Evolutionary conservation across 352 stramenopile species (phyloP).

Genomic region (Globisporangium paddicum): DNA sequence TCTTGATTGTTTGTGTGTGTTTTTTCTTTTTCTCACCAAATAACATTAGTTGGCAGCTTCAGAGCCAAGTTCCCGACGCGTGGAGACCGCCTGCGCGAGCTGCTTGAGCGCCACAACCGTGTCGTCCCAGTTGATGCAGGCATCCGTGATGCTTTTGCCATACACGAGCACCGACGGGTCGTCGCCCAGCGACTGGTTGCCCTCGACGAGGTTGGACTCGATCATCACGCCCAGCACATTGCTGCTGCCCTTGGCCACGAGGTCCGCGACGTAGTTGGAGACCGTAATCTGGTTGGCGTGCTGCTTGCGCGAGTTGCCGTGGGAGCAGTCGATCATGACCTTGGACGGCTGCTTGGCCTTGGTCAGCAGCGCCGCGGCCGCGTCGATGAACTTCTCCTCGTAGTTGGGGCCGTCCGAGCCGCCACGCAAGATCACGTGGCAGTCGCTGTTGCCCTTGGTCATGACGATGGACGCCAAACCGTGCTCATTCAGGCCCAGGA

Average conservation of each 20-base stretch:
- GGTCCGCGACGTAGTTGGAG: conserved; percentile 50
- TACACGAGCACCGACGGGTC: conserved; percentile 78
- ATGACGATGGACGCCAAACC: conserved; percentile 85
- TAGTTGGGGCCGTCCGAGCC: conserved; percentile 85
- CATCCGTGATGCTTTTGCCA: conserved; percentile 88
- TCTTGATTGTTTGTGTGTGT: background rate
- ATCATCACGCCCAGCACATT: conserved; percentile 86
- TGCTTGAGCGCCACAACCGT: conserved; percentile 59
- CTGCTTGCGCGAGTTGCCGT: conserved; percentile 89
- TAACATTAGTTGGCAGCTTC: background rate
- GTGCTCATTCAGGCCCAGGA: conserved; percentile 85
- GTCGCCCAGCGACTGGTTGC: conserved; percentile 67
- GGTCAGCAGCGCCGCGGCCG: conserved; percentile 70
- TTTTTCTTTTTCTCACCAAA: background rate
- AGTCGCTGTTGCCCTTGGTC: conserved; percentile 84
- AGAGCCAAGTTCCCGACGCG: conserved; percentile 22
- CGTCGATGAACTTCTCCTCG: conserved; percentile 75
- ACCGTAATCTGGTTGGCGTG: conserved; percentile 85
- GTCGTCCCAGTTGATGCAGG: conserved; percentile 85
- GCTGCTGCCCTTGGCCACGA: conserved; percentile 66
- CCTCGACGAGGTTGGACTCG: conserved; percentile 86
- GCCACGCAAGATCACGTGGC: conserved; percentile 85
- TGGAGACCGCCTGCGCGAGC: conserved; percentile 48
- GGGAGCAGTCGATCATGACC: conserved; percentile 90
- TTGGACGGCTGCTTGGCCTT: conserved; percentile 81